Percentiles rank a stretch among this genome's conserved stretches.
phyloP scores from a whole-genome alignment of 1,284 basidiomycete species.

The Ceratorhiza oryzae-sativae region DNA sequence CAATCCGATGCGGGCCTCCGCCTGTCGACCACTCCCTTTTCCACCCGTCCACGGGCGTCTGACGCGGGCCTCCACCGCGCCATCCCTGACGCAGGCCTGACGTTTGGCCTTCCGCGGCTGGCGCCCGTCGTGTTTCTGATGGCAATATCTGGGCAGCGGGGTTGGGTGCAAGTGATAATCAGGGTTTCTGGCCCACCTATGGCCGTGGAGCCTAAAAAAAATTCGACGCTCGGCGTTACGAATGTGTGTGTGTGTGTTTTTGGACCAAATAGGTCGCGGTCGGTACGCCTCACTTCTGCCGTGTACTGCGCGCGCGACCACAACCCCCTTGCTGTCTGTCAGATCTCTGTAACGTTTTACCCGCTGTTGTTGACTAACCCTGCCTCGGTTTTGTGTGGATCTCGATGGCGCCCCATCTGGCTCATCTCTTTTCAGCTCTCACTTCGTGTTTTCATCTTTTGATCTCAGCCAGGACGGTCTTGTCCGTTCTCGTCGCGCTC shows the following conservation, averaged over 20 bases:
- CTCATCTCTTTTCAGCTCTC: neutral
- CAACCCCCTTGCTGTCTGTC: neutral
- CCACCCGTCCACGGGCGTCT: neutral
- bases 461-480: neutral
- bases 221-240: no score
- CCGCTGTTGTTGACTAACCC: neutral
- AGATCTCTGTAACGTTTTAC: neutral
- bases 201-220: no score
- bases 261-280: no score
- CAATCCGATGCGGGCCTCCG: constrained; percentile 5
- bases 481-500: neutral
- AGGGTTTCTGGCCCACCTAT: constrained; percentile 3
- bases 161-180: neutral
- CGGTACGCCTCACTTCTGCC: neutral
- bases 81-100: constrained; percentile 11
- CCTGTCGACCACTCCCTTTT: neutral
- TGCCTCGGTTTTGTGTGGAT: neutral
- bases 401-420: neutral
- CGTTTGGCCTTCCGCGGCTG: constrained; percentile 6
- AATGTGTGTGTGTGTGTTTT: no score
- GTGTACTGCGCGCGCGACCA: neutral
- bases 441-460: neutral
- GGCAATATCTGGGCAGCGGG: constrained; percentile 26
- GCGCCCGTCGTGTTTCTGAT: constrained; percentile 23
- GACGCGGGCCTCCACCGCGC: neutral